These are phyloP conservation scores for Amphirosellinia nigrospora DNA, from an alignment of 495 filamentous ascomycete genomes.

Conservation along the genomic window DNA sequence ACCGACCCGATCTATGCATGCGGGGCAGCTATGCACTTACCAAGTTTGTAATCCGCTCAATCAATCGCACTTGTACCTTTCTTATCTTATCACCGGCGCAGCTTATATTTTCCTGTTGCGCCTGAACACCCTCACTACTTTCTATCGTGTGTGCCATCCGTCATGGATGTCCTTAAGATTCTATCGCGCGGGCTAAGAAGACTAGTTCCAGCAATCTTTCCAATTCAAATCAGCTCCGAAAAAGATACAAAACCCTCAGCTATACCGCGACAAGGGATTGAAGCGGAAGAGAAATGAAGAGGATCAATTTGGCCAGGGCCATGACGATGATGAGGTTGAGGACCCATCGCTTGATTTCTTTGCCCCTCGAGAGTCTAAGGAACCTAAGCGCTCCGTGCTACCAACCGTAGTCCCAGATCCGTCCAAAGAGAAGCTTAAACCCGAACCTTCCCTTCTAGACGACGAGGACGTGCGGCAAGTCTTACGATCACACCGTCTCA, in stretches of 20 bases:
- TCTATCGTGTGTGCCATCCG: background rate
- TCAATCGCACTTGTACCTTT: background rate
- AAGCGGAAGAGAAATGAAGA: conserved; percentile 57
- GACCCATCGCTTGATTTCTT: conserved; percentile 57
- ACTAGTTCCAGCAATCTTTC: conserved; percentile 29
- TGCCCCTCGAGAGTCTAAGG: conserved; percentile 40
- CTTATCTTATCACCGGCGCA: conserved; percentile 21
- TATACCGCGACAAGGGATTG: conserved; percentile 56
- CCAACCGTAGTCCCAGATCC: conserved; percentile 19
- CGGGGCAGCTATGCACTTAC: conserved; percentile 5
- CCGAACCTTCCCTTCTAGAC: conserved; percentile 43
- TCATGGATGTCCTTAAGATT: conserved; percentile 71
- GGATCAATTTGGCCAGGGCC: conserved; percentile 30
- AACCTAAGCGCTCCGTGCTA: conserved; percentile 28
- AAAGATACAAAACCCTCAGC: conserved; percentile 52
- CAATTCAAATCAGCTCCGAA: conserved; percentile 39
- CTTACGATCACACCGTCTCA: conserved; percentile 84
- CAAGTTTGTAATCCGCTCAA: background rate
- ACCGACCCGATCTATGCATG: background rate
- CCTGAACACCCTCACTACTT: background rate
- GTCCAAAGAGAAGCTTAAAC: conserved; percentile 35
- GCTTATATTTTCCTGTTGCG: conserved; percentile 12
- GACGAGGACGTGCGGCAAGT: conserved; percentile 74
- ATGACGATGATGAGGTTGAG: conserved; percentile 35
- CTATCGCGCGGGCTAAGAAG: conserved; percentile 67